Percentiles rank a stretch among this genome's conserved stretches.
phyloP scores from a whole-genome alignment of 768 basidiomycete species.

The Kwoniella dendrophila region DNA sequence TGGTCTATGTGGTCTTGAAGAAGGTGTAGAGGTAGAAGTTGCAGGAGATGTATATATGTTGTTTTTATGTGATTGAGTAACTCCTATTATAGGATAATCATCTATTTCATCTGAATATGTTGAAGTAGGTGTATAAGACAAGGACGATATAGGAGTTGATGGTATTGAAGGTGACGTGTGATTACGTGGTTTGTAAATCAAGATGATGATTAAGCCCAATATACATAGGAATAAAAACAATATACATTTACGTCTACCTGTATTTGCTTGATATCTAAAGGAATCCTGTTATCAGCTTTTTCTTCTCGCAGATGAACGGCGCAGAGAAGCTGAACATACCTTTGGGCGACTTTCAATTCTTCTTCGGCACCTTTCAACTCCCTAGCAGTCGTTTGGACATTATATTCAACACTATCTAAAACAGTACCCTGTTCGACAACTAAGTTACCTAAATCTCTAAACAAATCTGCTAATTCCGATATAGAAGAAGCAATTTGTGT shows the following conservation, averaged over 20 bases:
- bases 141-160: slow-evolving; percentile 11
- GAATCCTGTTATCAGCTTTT: background rate
- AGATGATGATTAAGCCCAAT: slow-evolving; percentile 77
- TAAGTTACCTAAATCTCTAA: slow-evolving; percentile 88
- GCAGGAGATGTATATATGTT: background rate
- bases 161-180: slow-evolving; percentile 14
- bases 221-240: slow-evolving; percentile 88
- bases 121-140: background rate
- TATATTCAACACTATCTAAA: slow-evolving; percentile 94
- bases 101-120: background rate
- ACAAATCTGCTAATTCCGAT: slow-evolving; percentile 85
- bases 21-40: background rate
- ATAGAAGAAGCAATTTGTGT: slow-evolving; percentile 90
- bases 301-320: background rate
- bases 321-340: slow-evolving; percentile 61
- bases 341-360: slow-evolving; percentile 78
- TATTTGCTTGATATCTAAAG: slow-evolving; percentile 85
- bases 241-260: slow-evolving; percentile 89
- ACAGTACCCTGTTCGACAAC: slow-evolving; percentile 98
- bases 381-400: slow-evolving; percentile 86
- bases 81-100: background rate
- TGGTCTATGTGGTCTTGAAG: slow-evolving; percentile 17
- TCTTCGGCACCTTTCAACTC: slow-evolving; percentile 80
- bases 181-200: slow-evolving; percentile 85
- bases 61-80: slow-evolving; percentile 8